These are phyloP conservation scores for Wickerhamomyces alni DNA, from an alignment of 805 yeast genomes.

Conservation along the genomic window DNA sequence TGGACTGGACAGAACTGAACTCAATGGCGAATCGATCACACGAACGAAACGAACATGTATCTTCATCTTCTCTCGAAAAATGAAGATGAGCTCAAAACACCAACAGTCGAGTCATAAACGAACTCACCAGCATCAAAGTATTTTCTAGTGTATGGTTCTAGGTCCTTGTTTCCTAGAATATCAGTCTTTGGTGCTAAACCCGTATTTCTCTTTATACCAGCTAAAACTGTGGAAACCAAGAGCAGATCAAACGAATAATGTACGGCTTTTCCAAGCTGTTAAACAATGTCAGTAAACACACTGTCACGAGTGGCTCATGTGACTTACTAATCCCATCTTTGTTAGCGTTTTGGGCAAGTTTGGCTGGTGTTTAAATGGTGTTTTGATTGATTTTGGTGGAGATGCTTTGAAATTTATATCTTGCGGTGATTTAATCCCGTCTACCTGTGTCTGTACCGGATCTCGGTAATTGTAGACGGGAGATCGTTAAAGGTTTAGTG, in stretches of 20 bases:
- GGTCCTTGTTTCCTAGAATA: constrained; percentile 35
- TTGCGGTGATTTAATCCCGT: no score
- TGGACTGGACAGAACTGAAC: no score
- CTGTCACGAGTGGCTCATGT: no score
- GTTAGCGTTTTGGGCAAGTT: neutral
- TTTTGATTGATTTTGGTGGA: neutral
- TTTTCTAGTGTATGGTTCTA: constrained; percentile 47
- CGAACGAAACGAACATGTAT: no score
- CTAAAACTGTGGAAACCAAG: constrained; percentile 58
- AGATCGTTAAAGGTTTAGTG: no score
- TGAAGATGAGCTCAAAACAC: constrained; percentile 62
- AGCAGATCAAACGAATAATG: constrained; percentile 57
- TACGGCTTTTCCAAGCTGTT: constrained; percentile 45
- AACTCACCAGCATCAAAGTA: constrained; percentile 86
- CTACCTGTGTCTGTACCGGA: no score
- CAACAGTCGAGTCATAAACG: constrained; percentile 65
- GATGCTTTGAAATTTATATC: no score
- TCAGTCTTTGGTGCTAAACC: constrained; percentile 59
- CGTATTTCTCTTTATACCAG: constrained; percentile 68
- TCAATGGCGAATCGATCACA: constrained; percentile 1
- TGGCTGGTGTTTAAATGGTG: neutral
- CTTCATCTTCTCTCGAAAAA: constrained; percentile 58
- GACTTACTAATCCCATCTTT: constrained; percentile 4
- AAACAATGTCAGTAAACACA: no score
- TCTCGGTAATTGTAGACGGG: no score